A percentile compares a stretch with the other conserved stretches of the same genome.
Conservation (phyloP, 2,329 filamentous ascomycete species). For the Claviceps africana region DNA sequence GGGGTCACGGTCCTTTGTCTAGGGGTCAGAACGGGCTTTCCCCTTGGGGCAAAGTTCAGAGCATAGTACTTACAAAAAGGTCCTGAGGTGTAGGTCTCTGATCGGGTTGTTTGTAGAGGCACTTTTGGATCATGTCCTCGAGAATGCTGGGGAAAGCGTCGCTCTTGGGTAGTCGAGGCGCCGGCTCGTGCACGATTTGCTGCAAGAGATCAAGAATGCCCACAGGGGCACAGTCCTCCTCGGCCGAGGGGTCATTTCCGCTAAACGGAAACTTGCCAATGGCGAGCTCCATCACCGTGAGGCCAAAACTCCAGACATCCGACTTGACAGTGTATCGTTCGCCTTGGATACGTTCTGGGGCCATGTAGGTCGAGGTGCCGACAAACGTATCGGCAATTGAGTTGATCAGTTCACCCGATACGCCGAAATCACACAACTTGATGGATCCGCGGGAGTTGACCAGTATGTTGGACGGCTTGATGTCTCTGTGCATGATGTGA, state of each 20-base stretch:
- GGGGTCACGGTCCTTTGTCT: constrained; percentile 69
- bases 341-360: constrained; percentile 91
- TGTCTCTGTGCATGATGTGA: constrained; percentile 97
- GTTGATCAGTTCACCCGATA: constrained; percentile 95
- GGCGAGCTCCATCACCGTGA: constrained; percentile 91
- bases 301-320: constrained; percentile 95
- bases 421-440: constrained; percentile 96
- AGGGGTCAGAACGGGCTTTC: constrained; percentile 4
- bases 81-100: constrained; percentile 85
- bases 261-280: constrained; percentile 96
- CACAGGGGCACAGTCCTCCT: constrained; percentile 70
- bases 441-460: constrained; percentile 90
- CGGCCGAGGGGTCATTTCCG: constrained; percentile 53
- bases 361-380: constrained; percentile 98
- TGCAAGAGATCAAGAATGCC: constrained; percentile 92
- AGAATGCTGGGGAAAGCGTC: constrained; percentile 92
- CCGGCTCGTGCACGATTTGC: constrained; percentile 93
- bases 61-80: constrained; percentile 52
- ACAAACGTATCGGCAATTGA: constrained; percentile 98
- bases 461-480: constrained; percentile 95
- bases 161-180: constrained; percentile 86
- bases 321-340: constrained; percentile 96
- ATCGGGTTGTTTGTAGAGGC: constrained; percentile 77
- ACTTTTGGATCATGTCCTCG: constrained; percentile 95
- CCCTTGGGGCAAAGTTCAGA: background rate